Conservation (phyloP, 306 rosid species). For the Dalbergia cochinchinensis region DNA sequence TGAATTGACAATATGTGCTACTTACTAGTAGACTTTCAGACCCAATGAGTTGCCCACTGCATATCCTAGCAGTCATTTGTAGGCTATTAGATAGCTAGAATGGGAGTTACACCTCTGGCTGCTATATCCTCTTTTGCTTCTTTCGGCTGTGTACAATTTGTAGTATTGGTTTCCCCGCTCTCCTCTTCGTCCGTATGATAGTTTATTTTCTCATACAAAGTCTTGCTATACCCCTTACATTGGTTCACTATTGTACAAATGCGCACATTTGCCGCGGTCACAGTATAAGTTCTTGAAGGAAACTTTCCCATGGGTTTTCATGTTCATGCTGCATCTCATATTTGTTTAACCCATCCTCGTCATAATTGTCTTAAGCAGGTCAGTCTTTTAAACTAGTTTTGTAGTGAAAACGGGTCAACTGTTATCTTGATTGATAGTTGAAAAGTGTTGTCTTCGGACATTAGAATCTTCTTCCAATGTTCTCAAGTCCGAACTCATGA, state of each 20-base stretch:
- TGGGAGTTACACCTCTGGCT: slow-evolving; percentile 22
- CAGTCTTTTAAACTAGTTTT: not conserved
- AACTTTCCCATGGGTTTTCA: not conserved
- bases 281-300: not conserved
- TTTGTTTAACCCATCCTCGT: not conserved
- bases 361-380: not conserved
- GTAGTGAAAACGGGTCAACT: not conserved
- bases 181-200: not conserved
- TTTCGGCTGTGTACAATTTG: slow-evolving; percentile 18
- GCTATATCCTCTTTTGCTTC: slow-evolving; percentile 12
- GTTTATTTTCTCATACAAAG: not conserved
- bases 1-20: slow-evolving; percentile 34
- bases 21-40: slow-evolving; percentile 25
- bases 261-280: not conserved
- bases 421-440: not conserved
- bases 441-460: no score
- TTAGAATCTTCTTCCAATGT: no score
- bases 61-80: slow-evolving; percentile 23
- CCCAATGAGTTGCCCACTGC: slow-evolving; percentile 12
- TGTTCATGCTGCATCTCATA: slow-evolving; percentile 6
- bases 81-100: slow-evolving; percentile 21
- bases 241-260: not conserved
- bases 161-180: not conserved
- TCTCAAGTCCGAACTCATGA: not conserved
- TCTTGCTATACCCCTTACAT: not conserved